Base-by-base conservation (phyloP, 495 filamentous ascomycete genomes). In the Margaritispora aquatica region DNA sequence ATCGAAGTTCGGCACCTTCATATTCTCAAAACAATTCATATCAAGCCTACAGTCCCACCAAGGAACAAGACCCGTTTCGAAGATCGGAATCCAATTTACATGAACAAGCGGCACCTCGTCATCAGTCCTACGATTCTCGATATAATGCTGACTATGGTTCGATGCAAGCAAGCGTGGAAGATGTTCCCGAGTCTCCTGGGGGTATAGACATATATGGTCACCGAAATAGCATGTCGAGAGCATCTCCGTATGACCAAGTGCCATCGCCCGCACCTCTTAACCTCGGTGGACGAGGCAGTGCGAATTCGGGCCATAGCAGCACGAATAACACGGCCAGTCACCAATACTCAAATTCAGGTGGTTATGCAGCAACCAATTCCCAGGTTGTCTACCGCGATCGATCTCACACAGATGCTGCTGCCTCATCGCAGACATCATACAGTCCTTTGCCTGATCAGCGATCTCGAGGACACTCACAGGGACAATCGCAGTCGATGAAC, bases 111-210 rank as follows among this genome's bases (percentile, higher is more conserved):
- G 71, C 69, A n/a, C 68, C 71, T 27, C 71, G 74, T 0, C 77
- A 80, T 63, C 70, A 81, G 50, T 79, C 77, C 5, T 80, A 77
- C 54, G 79, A 81, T 57, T 52, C 70, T 2, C 59, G 64, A 44
- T 79, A 77, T 58, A 76, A 77, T 27, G 66, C 68, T 24, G 34
- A 58, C 38, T 63, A 77, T 59, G 75, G 77, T 36, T 73, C 75
- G 17, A 85, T 88, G 85, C 85, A 88, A 59, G 83, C 84, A 22
- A 82, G 79, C 4, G 85, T 88, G 47, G 85, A 88, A 64, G 86
- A 88, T 68, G 85, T 83, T 49, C 80, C 82, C 2, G 75, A 78
- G 49, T 77, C 77, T 15, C 78, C 78, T 1, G 41, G 26, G 21
- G n/a, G 44, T 34, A 20, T 26, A 55, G 36, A 36, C 27, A 56